phyloP scores from a whole-genome alignment of 2,329 filamentous ascomycete species.

The Drechslerella coelobrocha region DNA sequence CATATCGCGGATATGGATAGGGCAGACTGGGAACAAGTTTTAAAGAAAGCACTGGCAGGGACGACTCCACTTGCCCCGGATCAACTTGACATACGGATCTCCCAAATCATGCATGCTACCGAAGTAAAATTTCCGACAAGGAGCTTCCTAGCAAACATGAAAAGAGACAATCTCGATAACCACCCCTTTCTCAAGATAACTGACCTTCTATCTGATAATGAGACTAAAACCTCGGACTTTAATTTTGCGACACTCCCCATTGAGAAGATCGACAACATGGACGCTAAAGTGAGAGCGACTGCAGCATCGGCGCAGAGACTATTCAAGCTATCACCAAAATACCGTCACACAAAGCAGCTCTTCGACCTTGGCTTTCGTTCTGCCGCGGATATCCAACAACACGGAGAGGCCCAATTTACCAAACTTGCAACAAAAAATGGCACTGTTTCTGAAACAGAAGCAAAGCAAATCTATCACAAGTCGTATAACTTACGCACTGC shows the following conservation, averaged over 20 bases:
- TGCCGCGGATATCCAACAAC: constrained; percentile 3
- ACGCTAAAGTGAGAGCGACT: not conserved
- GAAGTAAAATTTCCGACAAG: constrained; percentile 2
- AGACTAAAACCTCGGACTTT: not conserved
- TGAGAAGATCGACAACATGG: not conserved
- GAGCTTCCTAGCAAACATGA: constrained; percentile 4
- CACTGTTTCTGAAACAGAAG: not conserved
- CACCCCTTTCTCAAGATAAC: not conserved
- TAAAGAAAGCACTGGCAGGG: not conserved
- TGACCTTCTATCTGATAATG: not conserved
- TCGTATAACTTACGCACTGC: not conserved
- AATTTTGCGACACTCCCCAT: constrained; percentile 2
- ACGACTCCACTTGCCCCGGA: not conserved
- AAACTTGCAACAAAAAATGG: not conserved
- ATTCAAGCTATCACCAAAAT: constrained; percentile 15
- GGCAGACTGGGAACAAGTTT: constrained; percentile 3
- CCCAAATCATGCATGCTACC: constrained; percentile 2
- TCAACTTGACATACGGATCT: not conserved
- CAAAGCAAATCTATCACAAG: constrained; percentile 2
- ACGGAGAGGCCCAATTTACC: not conserved
- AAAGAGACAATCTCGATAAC: not conserved
- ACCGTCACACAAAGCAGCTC: not conserved
- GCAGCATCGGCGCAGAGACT: constrained; percentile 4
- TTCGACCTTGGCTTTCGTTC: constrained; percentile 3
- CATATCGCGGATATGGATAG: constrained; percentile 5